phyloP scores from a whole-genome alignment of 352 stramenopile genomes.

The Pythium apleroticum region DNA sequence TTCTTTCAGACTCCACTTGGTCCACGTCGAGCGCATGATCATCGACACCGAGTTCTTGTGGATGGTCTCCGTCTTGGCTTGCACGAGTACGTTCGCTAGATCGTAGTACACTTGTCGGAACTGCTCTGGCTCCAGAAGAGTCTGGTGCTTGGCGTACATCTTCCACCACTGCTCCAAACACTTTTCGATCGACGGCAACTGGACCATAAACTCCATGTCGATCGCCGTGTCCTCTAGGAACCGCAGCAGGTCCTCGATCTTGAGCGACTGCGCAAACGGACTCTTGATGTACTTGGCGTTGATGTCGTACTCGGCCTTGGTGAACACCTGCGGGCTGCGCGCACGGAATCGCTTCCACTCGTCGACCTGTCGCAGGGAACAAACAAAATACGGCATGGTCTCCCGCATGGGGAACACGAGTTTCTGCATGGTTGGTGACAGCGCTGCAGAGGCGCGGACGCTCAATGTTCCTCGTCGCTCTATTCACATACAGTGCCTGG shows the following conservation, averaged over 20 bases:
- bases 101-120: constrained; percentile 70
- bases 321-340: constrained; percentile 52
- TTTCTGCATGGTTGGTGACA: constrained; percentile 34
- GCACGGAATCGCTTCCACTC: constrained; percentile 71
- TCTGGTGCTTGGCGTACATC: constrained; percentile 44
- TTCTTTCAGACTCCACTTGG: constrained; percentile 66
- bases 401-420: constrained; percentile 67
- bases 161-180: constrained; percentile 72
- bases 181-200: constrained; percentile 81
- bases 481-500: not conserved
- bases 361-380: constrained; percentile 60
- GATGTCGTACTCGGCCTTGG: constrained; percentile 57
- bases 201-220: constrained; percentile 85
- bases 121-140: constrained; percentile 57
- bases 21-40: constrained; percentile 65
- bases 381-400: constrained; percentile 83
- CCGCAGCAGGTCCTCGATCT: constrained; percentile 60
- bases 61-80: constrained; percentile 73
- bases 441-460: not conserved
- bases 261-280: constrained; percentile 56
- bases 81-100: constrained; percentile 66
- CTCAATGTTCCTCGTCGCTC: not conserved
- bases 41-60: constrained; percentile 83
- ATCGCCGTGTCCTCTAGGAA: constrained; percentile 74
- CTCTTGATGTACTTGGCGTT: constrained; percentile 82